Base-by-base conservation (phyloP, 1,284 basidiomycete species). In the Testicularia cyperi region DNA sequence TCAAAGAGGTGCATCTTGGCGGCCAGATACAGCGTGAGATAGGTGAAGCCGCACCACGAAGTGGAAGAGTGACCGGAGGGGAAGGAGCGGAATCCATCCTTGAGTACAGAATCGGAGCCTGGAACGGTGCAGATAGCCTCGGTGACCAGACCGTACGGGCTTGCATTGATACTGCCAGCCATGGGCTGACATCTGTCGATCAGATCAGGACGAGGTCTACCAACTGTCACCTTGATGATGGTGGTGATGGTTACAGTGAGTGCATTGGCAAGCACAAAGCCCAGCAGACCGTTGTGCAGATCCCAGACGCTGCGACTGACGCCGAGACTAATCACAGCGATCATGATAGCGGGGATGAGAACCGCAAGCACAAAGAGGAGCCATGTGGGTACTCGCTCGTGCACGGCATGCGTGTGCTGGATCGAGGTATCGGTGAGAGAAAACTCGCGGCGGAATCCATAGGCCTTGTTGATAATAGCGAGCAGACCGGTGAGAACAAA, bases 21-120 rank as follows among this genome's bases (percentile, higher is more conserved):
- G 2, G 57, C 65, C 8, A 75, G 35, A 75, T 94, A 97, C 60
- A 90, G 87, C 4, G 87, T 81, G 25, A 98, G 80, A 79, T 92
- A 97, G 2, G 88, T 89, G 4, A 97, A 81, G 1, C 94, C 92
- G 8, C 91, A 89, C 72, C 92, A 97, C 0, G 90, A 88, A 39
- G 92, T 88, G 69, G 88, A 89, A 1, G 89, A 85, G 78, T 97
- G 94, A 0, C 94, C 94, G 38, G 88, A 91, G 5, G 90, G 90
- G 78, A 98, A 96, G 72, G 88, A 91, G 66, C 89, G 84, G 81
- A 92, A 97, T 0, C 92, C 92, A 36, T 68, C 66, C 3, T 37
- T 33, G 15, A 76, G 38, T 5, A 25, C 44, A 33, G 43, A 40
- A 19, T 40, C 27, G 25, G 35, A n/a, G 1, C 53, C 29, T 2